Percentiles rank a stretch among this genome's conserved stretches.
Conservation (phyloP, 2,329 filamentous ascomycete genomes). For the Alternaria rosae region DNA sequence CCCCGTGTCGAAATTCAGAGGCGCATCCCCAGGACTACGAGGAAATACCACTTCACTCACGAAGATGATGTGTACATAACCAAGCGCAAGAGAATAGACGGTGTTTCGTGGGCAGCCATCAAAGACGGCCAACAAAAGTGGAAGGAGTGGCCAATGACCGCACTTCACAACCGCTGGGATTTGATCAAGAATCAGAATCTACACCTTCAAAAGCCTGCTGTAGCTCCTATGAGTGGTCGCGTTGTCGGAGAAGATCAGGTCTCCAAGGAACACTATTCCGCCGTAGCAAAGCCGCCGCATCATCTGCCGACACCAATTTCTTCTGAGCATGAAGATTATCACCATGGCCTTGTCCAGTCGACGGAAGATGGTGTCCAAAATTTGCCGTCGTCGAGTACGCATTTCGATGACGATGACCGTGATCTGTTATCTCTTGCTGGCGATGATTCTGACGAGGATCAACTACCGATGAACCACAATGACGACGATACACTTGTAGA, state of each 20-base stretch:
- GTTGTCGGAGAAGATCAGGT: neutral
- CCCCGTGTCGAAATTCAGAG: constrained; percentile 23
- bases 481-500: constrained; percentile 8
- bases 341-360: neutral
- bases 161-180: constrained; percentile 27
- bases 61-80: constrained; percentile 49
- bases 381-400: constrained; percentile 22
- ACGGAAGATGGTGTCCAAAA: neutral
- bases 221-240: neutral
- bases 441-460: constrained; percentile 16
- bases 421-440: constrained; percentile 37
- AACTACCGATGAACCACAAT: neutral
- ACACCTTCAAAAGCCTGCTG: constrained; percentile 4
- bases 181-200: constrained; percentile 18
- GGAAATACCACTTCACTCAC: constrained; percentile 35
- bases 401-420: constrained; percentile 38
- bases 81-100: constrained; percentile 34
- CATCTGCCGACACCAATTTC: constrained; percentile 44
- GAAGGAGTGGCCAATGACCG: constrained; percentile 23
- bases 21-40: neutral
- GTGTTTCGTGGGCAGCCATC: constrained; percentile 36
- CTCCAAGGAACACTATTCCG: neutral
- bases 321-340: constrained; percentile 22
- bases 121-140: constrained; percentile 28
- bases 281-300: constrained; percentile 12